Conservation (phyloP, 2,329 filamentous ascomycete species). For the Dothiorella sarmentorum region DNA sequence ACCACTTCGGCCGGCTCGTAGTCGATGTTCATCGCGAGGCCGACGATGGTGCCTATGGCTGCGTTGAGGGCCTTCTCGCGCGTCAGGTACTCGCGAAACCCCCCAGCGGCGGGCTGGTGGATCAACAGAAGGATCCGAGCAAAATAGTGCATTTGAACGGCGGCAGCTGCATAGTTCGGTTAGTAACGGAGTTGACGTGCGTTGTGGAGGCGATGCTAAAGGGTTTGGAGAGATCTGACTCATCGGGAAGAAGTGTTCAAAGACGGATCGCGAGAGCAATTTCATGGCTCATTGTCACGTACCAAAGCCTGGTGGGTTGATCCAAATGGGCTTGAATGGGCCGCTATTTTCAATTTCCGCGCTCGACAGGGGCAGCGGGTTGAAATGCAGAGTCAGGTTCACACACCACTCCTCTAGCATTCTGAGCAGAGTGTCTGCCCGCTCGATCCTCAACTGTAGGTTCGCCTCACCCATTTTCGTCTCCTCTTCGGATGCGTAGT, state of each 20-base stretch:
- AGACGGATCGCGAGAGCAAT: background rate
- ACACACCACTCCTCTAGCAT: conserved; percentile 51
- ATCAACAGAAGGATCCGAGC: conserved; percentile 53
- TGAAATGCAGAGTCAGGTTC: conserved; percentile 45
- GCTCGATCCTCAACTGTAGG: conserved; percentile 43
- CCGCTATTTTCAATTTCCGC: conserved; percentile 3
- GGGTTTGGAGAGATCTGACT: background rate
- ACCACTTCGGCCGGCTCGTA: conserved; percentile 18
- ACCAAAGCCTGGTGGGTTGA: conserved; percentile 48
- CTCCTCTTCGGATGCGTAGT: conserved; percentile 56
- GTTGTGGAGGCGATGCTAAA: conserved; percentile 20
- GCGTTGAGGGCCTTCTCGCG: conserved; percentile 46
- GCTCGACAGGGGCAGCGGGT: conserved; percentile 36
- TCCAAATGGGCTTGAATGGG: conserved; percentile 50
- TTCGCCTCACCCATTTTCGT: conserved; percentile 42
- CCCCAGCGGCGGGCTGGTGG: conserved; percentile 51
- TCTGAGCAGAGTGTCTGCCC: conserved; percentile 45
- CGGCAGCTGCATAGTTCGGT: conserved; percentile 38
- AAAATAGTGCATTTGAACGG: conserved; percentile 52
- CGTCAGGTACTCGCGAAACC: conserved; percentile 47
- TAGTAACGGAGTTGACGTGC: conserved; percentile 27
- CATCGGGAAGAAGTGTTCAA: background rate
- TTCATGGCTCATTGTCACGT: conserved; percentile 17
- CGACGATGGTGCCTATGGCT: conserved; percentile 39
- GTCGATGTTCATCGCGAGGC: conserved; percentile 7